These are phyloP conservation scores for Balakata baccata DNA, from an alignment of 345 rosid genomes.

Conservation along the genomic window DNA sequence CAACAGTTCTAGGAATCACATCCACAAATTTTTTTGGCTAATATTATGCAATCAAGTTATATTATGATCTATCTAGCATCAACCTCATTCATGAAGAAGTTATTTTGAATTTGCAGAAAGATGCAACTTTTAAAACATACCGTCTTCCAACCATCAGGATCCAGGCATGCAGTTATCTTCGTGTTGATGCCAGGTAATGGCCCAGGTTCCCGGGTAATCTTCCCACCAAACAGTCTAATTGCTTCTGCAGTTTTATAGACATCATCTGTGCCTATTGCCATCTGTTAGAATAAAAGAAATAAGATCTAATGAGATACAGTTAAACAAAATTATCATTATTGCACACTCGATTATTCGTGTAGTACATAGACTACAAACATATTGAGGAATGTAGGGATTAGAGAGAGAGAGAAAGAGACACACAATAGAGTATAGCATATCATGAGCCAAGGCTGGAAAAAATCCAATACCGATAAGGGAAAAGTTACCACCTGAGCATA, in stretches of 20 bases:
- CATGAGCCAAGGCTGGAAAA: not conserved
- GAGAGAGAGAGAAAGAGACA: not conserved
- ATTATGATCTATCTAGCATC: not conserved
- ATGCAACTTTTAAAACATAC: constrained; percentile 28
- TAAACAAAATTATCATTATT: not conserved
- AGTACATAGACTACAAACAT: not conserved
- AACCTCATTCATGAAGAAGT: not conserved
- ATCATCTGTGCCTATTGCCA: constrained; percentile 95
- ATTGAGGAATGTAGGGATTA: not conserved
- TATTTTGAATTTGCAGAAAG: not conserved
- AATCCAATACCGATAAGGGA: not conserved
- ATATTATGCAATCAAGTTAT: not conserved
- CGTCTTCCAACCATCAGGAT: constrained; percentile 99
- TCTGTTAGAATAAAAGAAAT: constrained; percentile 41
- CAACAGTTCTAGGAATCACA: not conserved
- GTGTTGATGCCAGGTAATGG: constrained; percentile 94
- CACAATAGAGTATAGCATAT: not conserved
- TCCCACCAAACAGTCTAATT: constrained; percentile 74
- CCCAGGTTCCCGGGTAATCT: constrained; percentile 89
- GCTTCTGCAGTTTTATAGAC: constrained; percentile 95
- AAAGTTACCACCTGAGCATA: constrained; percentile 68
- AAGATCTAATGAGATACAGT: constrained; percentile 6
- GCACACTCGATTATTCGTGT: constrained; percentile 7
- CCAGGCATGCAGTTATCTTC: constrained; percentile 93
- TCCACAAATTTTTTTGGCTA: not conserved